Evolutionary conservation across 73 alveolate genomes (phyloP).

Genomic region (Tetrahymena borealis): DNA sequence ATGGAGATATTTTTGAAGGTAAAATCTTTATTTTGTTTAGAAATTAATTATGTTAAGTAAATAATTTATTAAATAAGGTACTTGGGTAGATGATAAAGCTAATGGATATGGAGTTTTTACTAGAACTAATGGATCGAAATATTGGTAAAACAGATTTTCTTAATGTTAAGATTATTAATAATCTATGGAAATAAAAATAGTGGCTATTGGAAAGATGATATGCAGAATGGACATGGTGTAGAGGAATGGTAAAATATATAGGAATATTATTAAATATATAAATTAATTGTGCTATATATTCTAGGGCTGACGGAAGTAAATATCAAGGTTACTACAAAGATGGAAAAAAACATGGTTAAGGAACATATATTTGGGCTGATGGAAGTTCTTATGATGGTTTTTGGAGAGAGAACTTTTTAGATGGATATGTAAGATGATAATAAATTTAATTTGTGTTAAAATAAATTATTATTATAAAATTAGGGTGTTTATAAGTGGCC

Average conservation of each 20-base stretch:
- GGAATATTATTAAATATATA: background rate
- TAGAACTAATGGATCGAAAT: background rate
- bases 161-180: background rate
- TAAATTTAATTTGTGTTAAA: slow-evolving; percentile 41
- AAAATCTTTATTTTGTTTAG: background rate
- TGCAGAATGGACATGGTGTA: slow-evolving; percentile 46
- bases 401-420: slow-evolving; percentile 48
- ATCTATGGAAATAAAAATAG: background rate
- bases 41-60: background rate
- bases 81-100: slow-evolving; percentile 56
- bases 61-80: slow-evolving; percentile 44
- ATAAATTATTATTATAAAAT: slow-evolving; percentile 31
- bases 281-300: slow-evolving; percentile 22
- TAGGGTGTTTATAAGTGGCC: slow-evolving; percentile 55
- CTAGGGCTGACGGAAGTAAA: slow-evolving; percentile 48
- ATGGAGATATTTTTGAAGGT: slow-evolving; percentile 39
- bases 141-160: background rate
- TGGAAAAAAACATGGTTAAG: slow-evolving; percentile 58
- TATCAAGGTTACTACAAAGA: slow-evolving; percentile 44
- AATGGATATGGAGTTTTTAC: slow-evolving; percentile 57
- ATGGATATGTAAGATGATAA: slow-evolving; percentile 59
- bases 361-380: slow-evolving; percentile 61
- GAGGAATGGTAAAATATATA: slow-evolving; percentile 42
- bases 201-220: slow-evolving; percentile 46
- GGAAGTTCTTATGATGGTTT: slow-evolving; percentile 68